Percentiles rank a stretch among this genome's conserved stretches.
These are phyloP conservation scores for Oryza officinalis DNA, from an alignment of 176 grass and related monocot species.

Conservation along the genomic window DNA sequence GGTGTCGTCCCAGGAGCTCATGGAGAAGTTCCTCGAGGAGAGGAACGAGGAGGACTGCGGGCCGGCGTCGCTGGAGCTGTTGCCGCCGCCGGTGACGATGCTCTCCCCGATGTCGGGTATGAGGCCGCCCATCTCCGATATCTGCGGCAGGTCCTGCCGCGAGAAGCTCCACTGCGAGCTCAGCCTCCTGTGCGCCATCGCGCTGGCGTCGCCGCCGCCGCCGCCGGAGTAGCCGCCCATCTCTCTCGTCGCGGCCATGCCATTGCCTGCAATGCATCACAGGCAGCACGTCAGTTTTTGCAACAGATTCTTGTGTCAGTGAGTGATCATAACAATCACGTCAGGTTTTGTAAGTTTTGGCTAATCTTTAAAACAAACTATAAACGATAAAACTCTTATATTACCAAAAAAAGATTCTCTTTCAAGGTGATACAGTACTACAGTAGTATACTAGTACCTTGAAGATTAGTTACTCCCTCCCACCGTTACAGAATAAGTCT, in stretches of 20 bases:
- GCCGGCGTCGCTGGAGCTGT: slow-evolving; percentile 49
- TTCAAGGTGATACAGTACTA: background rate
- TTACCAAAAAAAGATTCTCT: background rate
- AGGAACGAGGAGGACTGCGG: slow-evolving; percentile 56
- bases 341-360: background rate
- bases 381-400: background rate
- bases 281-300: background rate
- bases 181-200: slow-evolving; percentile 38
- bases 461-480: background rate
- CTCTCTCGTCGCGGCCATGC: slow-evolving; percentile 38
- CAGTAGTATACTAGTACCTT: background rate
- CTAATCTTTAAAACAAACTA: background rate
- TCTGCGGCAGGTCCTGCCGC: slow-evolving; percentile 70
- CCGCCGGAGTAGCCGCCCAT: slow-evolving; percentile 50
- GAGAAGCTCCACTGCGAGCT: slow-evolving; percentile 78
- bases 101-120: slow-evolving; percentile 62
- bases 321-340: too few relatives aligned
- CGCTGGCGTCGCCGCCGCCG: background rate
- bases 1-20: slow-evolving; percentile 88
- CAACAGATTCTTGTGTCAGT: background rate
- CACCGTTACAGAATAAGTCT: too few relatives aligned
- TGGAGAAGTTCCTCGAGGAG: slow-evolving; percentile 67
- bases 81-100: slow-evolving; percentile 41
- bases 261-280: slow-evolving; percentile 20
- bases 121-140: slow-evolving; percentile 65